phyloP scores from a whole-genome alignment of 1,284 basidiomycete genomes.

The Boletus sp. region DNA sequence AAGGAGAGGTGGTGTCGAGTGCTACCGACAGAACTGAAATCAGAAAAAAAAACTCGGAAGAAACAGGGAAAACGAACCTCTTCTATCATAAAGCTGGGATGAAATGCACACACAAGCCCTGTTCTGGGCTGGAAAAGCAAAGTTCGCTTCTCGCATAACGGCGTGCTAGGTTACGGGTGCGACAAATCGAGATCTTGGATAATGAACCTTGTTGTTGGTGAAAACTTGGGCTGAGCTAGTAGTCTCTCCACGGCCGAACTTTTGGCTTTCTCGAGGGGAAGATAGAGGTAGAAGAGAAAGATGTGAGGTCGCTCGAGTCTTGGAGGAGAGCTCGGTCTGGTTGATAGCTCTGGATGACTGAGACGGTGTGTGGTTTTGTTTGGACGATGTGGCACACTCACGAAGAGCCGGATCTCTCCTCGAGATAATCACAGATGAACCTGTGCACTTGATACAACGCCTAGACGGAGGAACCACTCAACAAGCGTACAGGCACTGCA shows the following conservation, averaged over 20 bases:
- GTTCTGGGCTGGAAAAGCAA: slow-evolving; percentile 92
- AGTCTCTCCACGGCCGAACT: neutral
- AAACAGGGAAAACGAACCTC: slow-evolving; percentile 60
- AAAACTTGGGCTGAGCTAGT: neutral
- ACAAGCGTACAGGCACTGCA: neutral
- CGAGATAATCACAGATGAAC: slow-evolving; percentile 11
- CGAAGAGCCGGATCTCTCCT: neutral
- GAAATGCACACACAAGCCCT: slow-evolving; percentile 94
- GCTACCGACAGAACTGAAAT: slow-evolving; percentile 48
- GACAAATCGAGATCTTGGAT: slow-evolving; percentile 21
- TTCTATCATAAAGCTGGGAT: slow-evolving; percentile 90
- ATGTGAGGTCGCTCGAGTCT: slow-evolving; percentile 13
- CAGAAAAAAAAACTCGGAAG: slow-evolving; percentile 11
- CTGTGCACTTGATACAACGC: slow-evolving; percentile 4
- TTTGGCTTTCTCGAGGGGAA: neutral
- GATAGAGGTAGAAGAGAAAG: slow-evolving; percentile 8
- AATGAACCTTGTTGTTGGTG: neutral
- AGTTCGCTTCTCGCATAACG: slow-evolving; percentile 93
- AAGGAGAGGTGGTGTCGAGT: slow-evolving; percentile 85
- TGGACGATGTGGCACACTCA: slow-evolving; percentile 27
- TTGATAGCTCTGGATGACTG: slow-evolving; percentile 33
- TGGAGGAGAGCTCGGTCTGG: slow-evolving; percentile 18
- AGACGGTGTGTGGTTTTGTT: slow-evolving; percentile 30
- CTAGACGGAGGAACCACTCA: neutral
- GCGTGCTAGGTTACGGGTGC: slow-evolving; percentile 19